Conservation (phyloP, 495 filamentous ascomycete genomes). For the Hypoxylon trugodes region DNA sequence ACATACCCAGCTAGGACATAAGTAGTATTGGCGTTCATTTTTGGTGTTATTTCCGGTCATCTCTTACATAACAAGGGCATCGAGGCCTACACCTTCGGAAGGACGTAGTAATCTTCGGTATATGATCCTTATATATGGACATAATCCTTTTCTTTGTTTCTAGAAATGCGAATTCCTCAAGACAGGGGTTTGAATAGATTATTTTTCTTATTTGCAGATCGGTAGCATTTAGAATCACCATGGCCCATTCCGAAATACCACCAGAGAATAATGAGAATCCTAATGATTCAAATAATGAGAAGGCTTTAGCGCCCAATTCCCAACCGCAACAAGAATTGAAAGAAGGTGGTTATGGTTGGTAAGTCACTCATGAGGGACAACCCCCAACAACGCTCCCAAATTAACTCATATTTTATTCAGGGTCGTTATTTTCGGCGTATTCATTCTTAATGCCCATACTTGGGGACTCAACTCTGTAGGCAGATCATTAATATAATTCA, state of each 20-base stretch:
- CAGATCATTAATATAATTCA: background rate
- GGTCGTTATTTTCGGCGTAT: conserved; percentile 61
- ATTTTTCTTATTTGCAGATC: background rate
- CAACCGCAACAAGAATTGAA: conserved; percentile 46
- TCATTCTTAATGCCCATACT: conserved; percentile 65
- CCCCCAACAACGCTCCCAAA: background rate
- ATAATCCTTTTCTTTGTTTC: background rate
- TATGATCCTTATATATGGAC: conserved; percentile 2
- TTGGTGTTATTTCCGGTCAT: conserved; percentile 19
- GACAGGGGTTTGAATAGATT: background rate
- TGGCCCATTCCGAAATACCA: conserved; percentile 14
- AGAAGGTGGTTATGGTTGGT: conserved; percentile 60
- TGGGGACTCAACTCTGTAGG: conserved; percentile 68
- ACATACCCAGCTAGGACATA: background rate
- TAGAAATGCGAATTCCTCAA: background rate
- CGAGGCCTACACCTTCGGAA: background rate
- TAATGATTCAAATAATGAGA: conserved; percentile 15
- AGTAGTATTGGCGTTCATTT: background rate
- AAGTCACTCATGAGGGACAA: conserved; percentile 5
- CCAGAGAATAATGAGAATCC: conserved; percentile 3
- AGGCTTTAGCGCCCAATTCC: conserved; percentile 4
- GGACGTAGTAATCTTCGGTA: background rate
- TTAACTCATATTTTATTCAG: conserved; percentile 30
- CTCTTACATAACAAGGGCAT: conserved; percentile 11
- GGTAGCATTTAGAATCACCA: conserved; percentile 2